These are phyloP conservation scores for Sistotremastrum niveocremeum DNA, from an alignment of 768 basidiomycete species.

Conservation along the genomic window DNA sequence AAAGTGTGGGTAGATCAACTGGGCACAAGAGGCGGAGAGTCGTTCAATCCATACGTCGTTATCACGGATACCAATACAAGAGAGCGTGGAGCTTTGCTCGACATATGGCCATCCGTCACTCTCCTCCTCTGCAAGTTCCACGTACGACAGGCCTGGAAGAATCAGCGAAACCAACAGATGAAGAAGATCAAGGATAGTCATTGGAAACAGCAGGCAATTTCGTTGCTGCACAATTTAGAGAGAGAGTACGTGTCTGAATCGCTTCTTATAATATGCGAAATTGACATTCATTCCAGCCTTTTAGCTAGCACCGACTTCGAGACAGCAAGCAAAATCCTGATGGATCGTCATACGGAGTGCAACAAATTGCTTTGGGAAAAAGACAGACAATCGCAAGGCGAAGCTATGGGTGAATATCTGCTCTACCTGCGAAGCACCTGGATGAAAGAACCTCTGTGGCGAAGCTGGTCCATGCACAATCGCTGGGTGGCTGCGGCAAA, in stretches of 20 bases:
- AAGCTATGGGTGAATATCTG: constrained; percentile 10
- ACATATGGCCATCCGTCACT: constrained; percentile 15
- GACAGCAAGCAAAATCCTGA: no score
- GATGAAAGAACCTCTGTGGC: constrained; percentile 17
- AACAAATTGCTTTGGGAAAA: no score
- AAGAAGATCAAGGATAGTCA: neutral
- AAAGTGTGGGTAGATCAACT: constrained; percentile 12
- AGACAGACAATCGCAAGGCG: no score
- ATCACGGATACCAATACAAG: constrained; percentile 23
- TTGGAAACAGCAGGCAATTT: constrained; percentile 5
- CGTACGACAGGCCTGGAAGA: constrained; percentile 23
- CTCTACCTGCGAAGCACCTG: constrained; percentile 14
- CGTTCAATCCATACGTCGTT: constrained; percentile 13
- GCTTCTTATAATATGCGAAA: no score
- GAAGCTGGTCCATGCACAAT: constrained; percentile 19
- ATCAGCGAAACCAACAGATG: constrained; percentile 10
- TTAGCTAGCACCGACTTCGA: no score
- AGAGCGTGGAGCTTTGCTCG: constrained; percentile 19
- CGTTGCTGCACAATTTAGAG: constrained; percentile 1
- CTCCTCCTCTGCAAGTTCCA: constrained; percentile 27
- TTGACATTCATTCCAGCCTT: no score
- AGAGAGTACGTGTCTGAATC: constrained; percentile 1
- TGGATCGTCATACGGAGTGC: no score
- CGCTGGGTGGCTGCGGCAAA: constrained; percentile 13
- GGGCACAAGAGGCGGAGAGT: neutral